These are phyloP conservation scores for Fimicolochytrium jonesii DNA, from an alignment of 192 early-diverging fungal species.

Conservation along the genomic window DNA sequence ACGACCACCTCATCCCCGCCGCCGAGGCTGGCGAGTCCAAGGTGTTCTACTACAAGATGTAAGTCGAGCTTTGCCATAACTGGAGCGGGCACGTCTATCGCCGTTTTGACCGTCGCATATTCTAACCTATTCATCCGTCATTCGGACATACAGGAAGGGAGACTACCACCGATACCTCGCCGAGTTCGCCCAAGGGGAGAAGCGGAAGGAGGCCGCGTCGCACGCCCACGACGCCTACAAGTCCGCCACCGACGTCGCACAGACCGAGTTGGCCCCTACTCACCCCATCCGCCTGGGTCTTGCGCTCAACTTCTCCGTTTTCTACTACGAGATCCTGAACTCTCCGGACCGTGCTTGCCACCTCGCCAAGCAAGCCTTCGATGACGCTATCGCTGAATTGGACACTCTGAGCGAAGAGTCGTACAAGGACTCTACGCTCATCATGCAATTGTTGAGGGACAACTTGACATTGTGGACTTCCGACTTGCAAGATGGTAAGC, in stretches of 20 bases:
- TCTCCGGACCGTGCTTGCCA: constrained; percentile 96
- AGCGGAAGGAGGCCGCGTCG: constrained; percentile 76
- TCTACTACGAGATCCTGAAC: constrained; percentile 99
- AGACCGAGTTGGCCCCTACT: constrained; percentile 90
- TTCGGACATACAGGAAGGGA: constrained; percentile 73
- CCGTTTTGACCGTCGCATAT: neutral
- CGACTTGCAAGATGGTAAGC: constrained; percentile 84
- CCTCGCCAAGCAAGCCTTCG: constrained; percentile 95
- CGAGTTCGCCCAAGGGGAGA: constrained; percentile 88
- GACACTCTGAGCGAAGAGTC: constrained; percentile 98
- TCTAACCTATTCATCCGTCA: too few species aligned
- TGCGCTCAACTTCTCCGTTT: constrained; percentile 97
- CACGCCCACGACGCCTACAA: constrained; percentile 92
- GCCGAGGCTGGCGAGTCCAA: constrained; percentile 95
- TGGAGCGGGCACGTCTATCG: neutral
- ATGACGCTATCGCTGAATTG: constrained; percentile 98
- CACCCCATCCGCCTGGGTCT: constrained; percentile 98
- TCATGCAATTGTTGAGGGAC: constrained; percentile 99
- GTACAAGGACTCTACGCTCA: constrained; percentile 99
- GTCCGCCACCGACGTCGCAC: constrained; percentile 90
- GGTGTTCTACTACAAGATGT: constrained; percentile 99
- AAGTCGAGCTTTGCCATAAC: constrained; percentile 21
- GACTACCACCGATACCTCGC: constrained; percentile 99
- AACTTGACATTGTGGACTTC: constrained; percentile 99
- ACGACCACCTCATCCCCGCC: constrained; percentile 84